Evolutionary conservation across 2,329 filamentous ascomycete species (phyloP).

Genomic region (Neofusicoccum sp.): DNA sequence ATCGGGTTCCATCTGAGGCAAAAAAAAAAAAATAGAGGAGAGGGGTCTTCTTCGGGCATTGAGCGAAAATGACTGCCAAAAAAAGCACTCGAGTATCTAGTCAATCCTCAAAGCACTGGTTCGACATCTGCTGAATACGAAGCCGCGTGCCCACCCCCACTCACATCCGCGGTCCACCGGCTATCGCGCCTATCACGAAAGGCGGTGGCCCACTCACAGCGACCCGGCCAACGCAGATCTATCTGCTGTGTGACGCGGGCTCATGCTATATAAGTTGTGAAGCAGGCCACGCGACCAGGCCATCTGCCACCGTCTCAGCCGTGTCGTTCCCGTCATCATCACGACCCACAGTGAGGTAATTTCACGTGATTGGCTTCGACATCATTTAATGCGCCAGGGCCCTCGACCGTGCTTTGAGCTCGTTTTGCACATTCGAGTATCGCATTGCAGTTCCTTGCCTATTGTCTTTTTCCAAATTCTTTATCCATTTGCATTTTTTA

Average conservation of each 20-base stretch:
- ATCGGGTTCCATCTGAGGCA: too few relatives aligned
- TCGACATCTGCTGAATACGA: too few relatives aligned
- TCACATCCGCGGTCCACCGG: too few relatives aligned
- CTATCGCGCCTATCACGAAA: not conserved
- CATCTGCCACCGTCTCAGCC: not conserved
- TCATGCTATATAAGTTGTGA: not conserved
- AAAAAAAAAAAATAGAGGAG: too few relatives aligned
- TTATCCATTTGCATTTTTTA: too few relatives aligned
- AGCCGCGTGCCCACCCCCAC: too few relatives aligned
- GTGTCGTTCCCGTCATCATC: not conserved
- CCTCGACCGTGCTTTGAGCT: not conserved
- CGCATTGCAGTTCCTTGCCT: not conserved
- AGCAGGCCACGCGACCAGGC: not conserved
- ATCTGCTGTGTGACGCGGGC: not conserved
- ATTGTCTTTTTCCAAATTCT: too few relatives aligned
- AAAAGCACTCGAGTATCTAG: too few relatives aligned
- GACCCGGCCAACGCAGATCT: not conserved
- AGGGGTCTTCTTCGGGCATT: too few relatives aligned
- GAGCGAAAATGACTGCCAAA: too few relatives aligned
- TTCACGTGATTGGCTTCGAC: not conserved
- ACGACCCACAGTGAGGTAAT: slow-evolving; percentile 12
- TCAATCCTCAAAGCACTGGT: too few relatives aligned
- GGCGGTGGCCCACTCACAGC: not conserved
- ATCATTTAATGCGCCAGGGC: not conserved
- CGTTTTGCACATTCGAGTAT: not conserved